Percentiles rank a stretch among this genome's conserved stretches.
Evolutionary conservation across 2,329 filamentous ascomycete genomes (phyloP).

Genomic region (Cladorrhinum sp.): DNA sequence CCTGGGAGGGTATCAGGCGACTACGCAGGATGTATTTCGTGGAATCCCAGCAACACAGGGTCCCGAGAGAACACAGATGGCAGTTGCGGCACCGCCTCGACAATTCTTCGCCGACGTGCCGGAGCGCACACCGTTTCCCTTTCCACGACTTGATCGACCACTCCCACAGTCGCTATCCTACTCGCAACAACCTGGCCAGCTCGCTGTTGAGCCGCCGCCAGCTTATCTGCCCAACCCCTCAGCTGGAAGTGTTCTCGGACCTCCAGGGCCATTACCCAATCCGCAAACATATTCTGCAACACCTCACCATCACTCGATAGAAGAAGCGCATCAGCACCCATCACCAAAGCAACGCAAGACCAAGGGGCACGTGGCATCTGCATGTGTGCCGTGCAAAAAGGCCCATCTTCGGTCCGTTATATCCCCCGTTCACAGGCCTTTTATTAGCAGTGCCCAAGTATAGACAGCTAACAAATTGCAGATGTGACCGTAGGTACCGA

Average conservation of each 20-base stretch:
- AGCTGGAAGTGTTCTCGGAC: conserved; percentile 9
- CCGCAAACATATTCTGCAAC: conserved; percentile 33
- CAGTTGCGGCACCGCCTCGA: conserved; percentile 31
- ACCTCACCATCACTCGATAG: conserved; percentile 26
- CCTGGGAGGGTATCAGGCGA: conserved; percentile 46
- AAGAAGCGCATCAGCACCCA: conserved; percentile 47
- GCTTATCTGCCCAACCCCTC: conserved; percentile 27
- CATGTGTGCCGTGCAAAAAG: conserved; percentile 81
- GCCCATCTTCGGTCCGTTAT: conserved; percentile 65
- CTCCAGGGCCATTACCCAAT: conserved; percentile 36
- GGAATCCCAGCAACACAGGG: conserved; percentile 37
- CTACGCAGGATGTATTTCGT: conserved; percentile 53
- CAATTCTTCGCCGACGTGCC: conserved; percentile 38
- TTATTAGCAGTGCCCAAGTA: conserved; percentile 5
- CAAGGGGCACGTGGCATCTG: conserved; percentile 79
- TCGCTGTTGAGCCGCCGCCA: conserved; percentile 29
- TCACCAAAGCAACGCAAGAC: conserved; percentile 65
- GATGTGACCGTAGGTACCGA: conserved; percentile 61
- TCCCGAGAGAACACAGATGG: conserved; percentile 34
- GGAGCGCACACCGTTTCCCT: conserved; percentile 41
- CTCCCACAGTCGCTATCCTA: conserved; percentile 35
- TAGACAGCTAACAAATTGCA: conserved; percentile 38
- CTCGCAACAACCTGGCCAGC: conserved; percentile 32
- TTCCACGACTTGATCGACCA: conserved; percentile 39
- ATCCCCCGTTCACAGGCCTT: conserved; percentile 2